Percentiles rank a stretch among this genome's conserved stretches.
These are phyloP conservation scores for Agaricus blazei DNA, from an alignment of 768 basidiomycete species.

Conservation along the genomic window DNA sequence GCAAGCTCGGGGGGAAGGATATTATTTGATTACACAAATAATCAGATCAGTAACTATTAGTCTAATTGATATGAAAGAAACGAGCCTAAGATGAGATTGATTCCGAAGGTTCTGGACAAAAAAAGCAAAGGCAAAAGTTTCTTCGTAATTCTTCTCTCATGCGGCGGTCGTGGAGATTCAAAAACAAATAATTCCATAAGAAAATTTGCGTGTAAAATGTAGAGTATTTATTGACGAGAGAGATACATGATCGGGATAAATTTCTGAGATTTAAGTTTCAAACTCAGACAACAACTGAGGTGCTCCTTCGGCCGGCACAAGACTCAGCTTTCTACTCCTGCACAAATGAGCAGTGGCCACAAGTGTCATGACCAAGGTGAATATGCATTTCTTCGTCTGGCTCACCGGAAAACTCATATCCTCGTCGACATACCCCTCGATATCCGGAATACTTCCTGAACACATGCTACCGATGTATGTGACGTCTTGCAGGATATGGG, in stretches of 20 bases:
- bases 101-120: too few species aligned
- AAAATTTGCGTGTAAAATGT: background rate
- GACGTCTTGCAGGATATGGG: background rate
- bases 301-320: background rate
- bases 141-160: too few species aligned
- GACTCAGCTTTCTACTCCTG: background rate
- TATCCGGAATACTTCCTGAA: conserved; percentile 1
- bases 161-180: too few species aligned
- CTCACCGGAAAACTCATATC: conserved; percentile 5
- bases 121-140: too few species aligned
- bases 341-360: background rate
- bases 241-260: background rate
- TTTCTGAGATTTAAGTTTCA: background rate
- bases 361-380: conserved; percentile 6
- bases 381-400: background rate
- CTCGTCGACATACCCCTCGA: conserved; percentile 7
- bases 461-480: background rate
- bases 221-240: background rate
- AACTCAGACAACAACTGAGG: background rate
- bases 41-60: too few species aligned
- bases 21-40: too few species aligned
- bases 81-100: too few species aligned
- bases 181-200: background rate
- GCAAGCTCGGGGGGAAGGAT: too few species aligned
- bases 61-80: too few species aligned